Percentiles rank a stretch among this genome's conserved stretches.
phyloP scores from a whole-genome alignment of 805 yeast species.

The Saccharomycopsis fodiens region DNA sequence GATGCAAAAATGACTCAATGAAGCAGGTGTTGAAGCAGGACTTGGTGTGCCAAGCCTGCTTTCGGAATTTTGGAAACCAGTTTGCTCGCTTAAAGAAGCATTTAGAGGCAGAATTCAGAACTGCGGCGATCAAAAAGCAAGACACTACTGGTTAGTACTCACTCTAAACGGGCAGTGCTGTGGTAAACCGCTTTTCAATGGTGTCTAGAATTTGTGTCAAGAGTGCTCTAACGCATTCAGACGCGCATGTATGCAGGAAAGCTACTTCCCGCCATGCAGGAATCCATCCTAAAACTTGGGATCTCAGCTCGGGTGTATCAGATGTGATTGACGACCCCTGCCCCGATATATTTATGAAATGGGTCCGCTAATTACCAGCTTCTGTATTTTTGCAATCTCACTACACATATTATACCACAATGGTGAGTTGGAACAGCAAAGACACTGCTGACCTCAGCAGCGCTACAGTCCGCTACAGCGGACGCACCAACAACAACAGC shows the following conservation, averaged over 20 bases:
- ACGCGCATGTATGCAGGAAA: too few species aligned
- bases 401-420: too few species aligned
- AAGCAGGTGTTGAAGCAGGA: conserved; percentile 30
- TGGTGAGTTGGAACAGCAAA: background rate
- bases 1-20: conserved; percentile 34
- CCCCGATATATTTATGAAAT: background rate
- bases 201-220: too few species aligned
- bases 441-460: background rate
- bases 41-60: conserved; percentile 37
- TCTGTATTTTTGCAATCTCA: too few species aligned
- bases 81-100: conserved; percentile 38
- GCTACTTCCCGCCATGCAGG: background rate
- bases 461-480: background rate
- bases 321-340: background rate
- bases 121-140: too few species aligned
- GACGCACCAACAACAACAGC: background rate
- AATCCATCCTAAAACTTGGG: background rate
- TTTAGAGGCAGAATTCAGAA: conserved; percentile 21
- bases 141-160: too few species aligned
- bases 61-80: conserved; percentile 32
- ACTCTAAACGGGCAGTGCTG: too few species aligned
- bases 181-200: too few species aligned
- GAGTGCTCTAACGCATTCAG: too few species aligned
- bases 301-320: background rate
- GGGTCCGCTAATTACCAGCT: background rate